Conservation (phyloP, 2,329 filamentous ascomycete genomes). For the Beauveria pseudobassiana region DNA sequence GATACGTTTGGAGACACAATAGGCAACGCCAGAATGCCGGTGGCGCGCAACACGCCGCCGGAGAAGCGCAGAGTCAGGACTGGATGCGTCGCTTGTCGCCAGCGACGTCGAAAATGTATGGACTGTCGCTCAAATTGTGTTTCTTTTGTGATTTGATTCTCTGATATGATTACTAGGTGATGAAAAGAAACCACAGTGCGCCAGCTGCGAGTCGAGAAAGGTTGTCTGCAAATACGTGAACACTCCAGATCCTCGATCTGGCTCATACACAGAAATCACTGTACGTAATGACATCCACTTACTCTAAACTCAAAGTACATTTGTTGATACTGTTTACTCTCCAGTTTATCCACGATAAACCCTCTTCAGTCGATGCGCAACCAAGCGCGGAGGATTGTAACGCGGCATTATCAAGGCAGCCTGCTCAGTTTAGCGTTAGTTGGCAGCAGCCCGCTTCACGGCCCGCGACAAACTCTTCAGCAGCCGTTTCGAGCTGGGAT, state of each 20-base stretch:
- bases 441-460: background rate
- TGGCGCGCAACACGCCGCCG: slow-evolving; percentile 14
- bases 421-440: background rate
- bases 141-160: too few relatives aligned
- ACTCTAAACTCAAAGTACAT: background rate
- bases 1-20: too few relatives aligned
- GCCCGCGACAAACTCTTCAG: background rate
- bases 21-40: slow-evolving; percentile 11
- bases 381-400: background rate
- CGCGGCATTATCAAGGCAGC: background rate
- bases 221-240: slow-evolving; percentile 13
- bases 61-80: slow-evolving; percentile 17
- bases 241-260: background rate
- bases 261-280: slow-evolving; percentile 10
- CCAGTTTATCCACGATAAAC: background rate
- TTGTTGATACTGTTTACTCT: background rate
- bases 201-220: slow-evolving; percentile 13
- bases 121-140: background rate
- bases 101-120: slow-evolving; percentile 16
- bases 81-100: slow-evolving; percentile 16
- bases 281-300: background rate
- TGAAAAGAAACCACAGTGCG: slow-evolving; percentile 16
- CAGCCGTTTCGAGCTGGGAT: slow-evolving; percentile 13
- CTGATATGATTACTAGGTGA: slow-evolving; percentile 9
- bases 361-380: background rate